Evolutionary conservation across 371 early-diverging fungal species (phyloP).

Genomic region (Saksenaea vasiformis): DNA sequence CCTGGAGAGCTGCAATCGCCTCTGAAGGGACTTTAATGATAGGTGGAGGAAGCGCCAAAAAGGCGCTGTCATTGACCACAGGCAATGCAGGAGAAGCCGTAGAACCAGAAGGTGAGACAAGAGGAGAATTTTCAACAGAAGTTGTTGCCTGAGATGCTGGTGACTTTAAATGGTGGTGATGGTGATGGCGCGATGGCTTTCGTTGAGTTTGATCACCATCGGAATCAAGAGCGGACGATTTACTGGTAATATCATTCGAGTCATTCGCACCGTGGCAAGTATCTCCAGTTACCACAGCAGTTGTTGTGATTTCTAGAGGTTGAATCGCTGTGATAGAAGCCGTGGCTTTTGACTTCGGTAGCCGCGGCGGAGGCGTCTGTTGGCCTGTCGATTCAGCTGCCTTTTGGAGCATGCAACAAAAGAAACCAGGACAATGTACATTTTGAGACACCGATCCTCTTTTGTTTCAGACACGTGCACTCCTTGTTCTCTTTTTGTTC

Average conservation of each 20-base stretch:
- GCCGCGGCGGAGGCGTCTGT: conserved; percentile 27
- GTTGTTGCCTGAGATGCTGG: conserved; percentile 30
- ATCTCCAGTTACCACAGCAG: conserved; percentile 30
- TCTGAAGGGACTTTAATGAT: conserved; percentile 38
- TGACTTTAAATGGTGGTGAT: conserved; percentile 34
- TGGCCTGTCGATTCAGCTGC: not conserved
- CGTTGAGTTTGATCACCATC: conserved; percentile 12
- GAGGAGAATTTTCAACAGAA: conserved; percentile 16
- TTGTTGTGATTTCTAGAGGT: conserved; percentile 46
- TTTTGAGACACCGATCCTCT: too few species aligned
- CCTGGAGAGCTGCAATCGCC: conserved; percentile 48
- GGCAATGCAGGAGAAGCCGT: conserved; percentile 7
- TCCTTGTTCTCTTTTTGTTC: too few species aligned
- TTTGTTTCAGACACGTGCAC: too few species aligned
- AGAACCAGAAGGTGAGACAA: conserved; percentile 13
- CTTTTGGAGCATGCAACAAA: not conserved
- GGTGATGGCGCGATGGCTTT: conserved; percentile 38
- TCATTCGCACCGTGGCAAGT: not conserved
- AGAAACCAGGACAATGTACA: not conserved
- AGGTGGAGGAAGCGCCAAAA: conserved; percentile 34
- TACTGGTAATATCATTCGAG: not conserved
- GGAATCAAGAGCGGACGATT: conserved; percentile 3
- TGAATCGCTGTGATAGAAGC: conserved; percentile 45
- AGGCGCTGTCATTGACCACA: conserved; percentile 1
- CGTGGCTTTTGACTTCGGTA: conserved; percentile 41